These are phyloP conservation scores for Haberlea rhodopensis DNA, from an alignment of 257 asterid genomes.

Conservation along the genomic window DNA sequence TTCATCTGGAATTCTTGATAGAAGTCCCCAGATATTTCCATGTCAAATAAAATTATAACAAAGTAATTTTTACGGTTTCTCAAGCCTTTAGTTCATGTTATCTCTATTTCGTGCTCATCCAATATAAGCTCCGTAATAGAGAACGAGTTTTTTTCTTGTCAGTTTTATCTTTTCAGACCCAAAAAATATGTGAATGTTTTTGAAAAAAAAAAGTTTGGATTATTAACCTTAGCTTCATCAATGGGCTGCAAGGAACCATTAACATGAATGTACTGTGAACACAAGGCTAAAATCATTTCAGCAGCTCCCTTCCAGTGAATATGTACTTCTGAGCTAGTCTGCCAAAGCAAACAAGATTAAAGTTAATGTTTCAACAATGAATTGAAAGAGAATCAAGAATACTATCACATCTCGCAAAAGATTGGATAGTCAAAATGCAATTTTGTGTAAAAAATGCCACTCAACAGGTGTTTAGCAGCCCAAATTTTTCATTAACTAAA, in stretches of 20 bases:
- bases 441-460: neutral
- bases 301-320: constrained; percentile 99
- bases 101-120: constrained; percentile 4
- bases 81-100: constrained; percentile 18
- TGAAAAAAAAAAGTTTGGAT: constrained; percentile 5
- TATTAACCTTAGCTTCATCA: constrained; percentile 56
- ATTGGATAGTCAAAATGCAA: neutral
- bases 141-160: neutral
- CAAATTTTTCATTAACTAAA: neutral
- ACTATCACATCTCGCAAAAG: neutral
- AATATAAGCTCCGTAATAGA: constrained; percentile 20
- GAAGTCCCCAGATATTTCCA: constrained; percentile 16
- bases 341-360: constrained; percentile 29
- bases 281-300: constrained; percentile 72
- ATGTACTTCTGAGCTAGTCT: constrained; percentile 73
- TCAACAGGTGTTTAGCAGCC: neutral
- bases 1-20: constrained; percentile 2
- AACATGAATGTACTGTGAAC: constrained; percentile 53
- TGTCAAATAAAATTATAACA: constrained; percentile 6
- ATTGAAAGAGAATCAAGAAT: neutral
- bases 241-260: constrained; percentile 64
- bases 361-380: neutral
- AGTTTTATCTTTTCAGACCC: constrained; percentile 1
- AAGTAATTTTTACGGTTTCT: constrained; percentile 8
- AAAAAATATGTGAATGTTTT: neutral